Conservation (phyloP, 2,329 filamentous ascomycete genomes). For the Neurospora sp. region DNA sequence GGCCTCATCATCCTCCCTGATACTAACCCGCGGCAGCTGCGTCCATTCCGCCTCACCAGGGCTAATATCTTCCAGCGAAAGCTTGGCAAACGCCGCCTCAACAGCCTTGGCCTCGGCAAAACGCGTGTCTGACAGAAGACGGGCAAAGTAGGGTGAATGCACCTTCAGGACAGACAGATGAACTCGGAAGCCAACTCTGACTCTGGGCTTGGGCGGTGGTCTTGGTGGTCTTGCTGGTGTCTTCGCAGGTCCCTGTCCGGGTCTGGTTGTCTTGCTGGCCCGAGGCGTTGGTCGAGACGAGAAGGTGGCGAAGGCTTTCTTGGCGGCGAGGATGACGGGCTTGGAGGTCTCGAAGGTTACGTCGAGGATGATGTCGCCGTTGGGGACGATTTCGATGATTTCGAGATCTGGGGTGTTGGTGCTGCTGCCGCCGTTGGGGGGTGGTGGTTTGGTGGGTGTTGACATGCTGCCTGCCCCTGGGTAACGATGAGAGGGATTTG, state of each 20-base stretch:
- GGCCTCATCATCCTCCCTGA: conserved; percentile 60
- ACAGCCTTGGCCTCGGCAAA: conserved; percentile 55
- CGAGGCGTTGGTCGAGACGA: background rate
- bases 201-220: conserved; percentile 22
- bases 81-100: conserved; percentile 35
- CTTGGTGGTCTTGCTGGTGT: conserved; percentile 16
- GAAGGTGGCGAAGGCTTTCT: conserved; percentile 24
- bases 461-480: background rate
- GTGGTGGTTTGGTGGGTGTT: background rate
- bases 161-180: conserved; percentile 44
- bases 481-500: background rate
- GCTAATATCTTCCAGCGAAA: conserved; percentile 36
- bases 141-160: conserved; percentile 60
- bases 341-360: conserved; percentile 53
- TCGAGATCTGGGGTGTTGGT: conserved; percentile 14
- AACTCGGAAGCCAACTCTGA: conserved; percentile 48
- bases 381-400: conserved; percentile 40
- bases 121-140: conserved; percentile 50
- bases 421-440: background rate
- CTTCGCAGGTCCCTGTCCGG: background rate
- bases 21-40: conserved; percentile 52
- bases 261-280: background rate
- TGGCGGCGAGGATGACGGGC: conserved; percentile 36
- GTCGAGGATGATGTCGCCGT: conserved; percentile 57
- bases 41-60: conserved; percentile 33